Base-by-base conservation (phyloP, 352 stramenopile species). In the Phytopythium kandeliae region DNA sequence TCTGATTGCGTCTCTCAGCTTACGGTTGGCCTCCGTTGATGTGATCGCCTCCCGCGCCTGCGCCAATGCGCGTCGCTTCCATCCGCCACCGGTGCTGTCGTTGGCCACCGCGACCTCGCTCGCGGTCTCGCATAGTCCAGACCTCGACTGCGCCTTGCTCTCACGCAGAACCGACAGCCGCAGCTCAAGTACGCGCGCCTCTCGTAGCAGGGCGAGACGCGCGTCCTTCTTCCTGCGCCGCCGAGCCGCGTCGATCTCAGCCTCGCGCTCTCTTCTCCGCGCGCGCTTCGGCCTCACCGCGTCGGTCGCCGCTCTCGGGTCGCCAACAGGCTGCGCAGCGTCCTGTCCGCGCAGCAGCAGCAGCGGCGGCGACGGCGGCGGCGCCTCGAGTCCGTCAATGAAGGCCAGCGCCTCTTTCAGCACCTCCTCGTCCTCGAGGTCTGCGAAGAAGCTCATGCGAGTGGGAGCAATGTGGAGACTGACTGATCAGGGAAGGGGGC, bases 371-470 rank as follows among this genome's bases (percentile, higher is more conserved):
- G 36, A 9, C 7, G 36, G 24, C n/a, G 36, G 8, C 7, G 36
- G 15, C 7, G 25, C 25, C 30, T 48, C 42, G 0, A 48, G 4
- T 5, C 53, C 45, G 36, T 69, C 62, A 21, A 69, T 59, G 16
- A 65, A 69, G 26, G 62, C 62, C 34, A 69, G 33, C 13, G 57
- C 57, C 51, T 62, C 62, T 13, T 54, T 51, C 15, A 69, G 48
- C 7, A 59, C 64, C 22, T 53, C 62, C 25, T 57, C 15, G 31
- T 65, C 57, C 6, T 69, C 53, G 2, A 10, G 36, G 25, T 54
- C 61, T 16, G 34, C 34, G 6, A 49, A 41, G 5, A 44, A 28
- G 10, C n/a, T 44, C 56, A 61, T 61, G 3, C 11, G 35, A 22
- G 33, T 12, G 25, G 25, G 46, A 33, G 5, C 28, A 33, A 33